Evolutionary conservation across 2,329 filamentous ascomycete species (phyloP).

Genomic region (Xylariaceae sp.): DNA sequence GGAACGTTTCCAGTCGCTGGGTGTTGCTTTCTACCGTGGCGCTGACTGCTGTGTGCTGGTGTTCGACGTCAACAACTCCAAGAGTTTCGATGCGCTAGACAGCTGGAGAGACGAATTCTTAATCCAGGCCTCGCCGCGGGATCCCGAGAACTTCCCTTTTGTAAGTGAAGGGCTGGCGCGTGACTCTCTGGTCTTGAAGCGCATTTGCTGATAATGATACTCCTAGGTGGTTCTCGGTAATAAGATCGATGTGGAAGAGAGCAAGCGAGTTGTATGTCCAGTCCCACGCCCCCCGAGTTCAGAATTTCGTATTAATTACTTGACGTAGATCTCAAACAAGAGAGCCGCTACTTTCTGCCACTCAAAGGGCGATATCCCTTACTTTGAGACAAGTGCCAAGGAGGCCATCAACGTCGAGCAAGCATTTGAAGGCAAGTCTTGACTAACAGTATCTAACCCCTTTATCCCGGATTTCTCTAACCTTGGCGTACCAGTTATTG

Average conservation of each 20-base stretch:
- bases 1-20: conserved; percentile 94
- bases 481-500: conserved; percentile 65
- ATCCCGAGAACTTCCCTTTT: conserved; percentile 96
- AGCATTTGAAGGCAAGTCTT: conserved; percentile 56
- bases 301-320: conserved; percentile 21
- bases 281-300: not conserved
- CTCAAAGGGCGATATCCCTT: conserved; percentile 93
- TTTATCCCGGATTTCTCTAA: not conserved
- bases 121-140: conserved; percentile 92
- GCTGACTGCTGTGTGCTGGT: conserved; percentile 97
- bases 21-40: conserved; percentile 94
- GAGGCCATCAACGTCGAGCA: conserved; percentile 97
- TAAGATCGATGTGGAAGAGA: conserved; percentile 98
- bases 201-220: conserved; percentile 1
- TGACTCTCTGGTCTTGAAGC: not conserved
- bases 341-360: conserved; percentile 96
- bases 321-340: conserved; percentile 76
- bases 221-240: conserved; percentile 85
- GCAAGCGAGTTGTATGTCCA: conserved; percentile 72
- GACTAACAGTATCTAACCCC: not conserved
- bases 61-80: conserved; percentile 98
- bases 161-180: conserved; percentile 48
- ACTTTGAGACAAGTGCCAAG: conserved; percentile 99
- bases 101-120: conserved; percentile 98
- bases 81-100: conserved; percentile 97